Base-by-base conservation (phyloP, 2,329 filamentous ascomycete genomes). In the Penicillium sp. region DNA sequence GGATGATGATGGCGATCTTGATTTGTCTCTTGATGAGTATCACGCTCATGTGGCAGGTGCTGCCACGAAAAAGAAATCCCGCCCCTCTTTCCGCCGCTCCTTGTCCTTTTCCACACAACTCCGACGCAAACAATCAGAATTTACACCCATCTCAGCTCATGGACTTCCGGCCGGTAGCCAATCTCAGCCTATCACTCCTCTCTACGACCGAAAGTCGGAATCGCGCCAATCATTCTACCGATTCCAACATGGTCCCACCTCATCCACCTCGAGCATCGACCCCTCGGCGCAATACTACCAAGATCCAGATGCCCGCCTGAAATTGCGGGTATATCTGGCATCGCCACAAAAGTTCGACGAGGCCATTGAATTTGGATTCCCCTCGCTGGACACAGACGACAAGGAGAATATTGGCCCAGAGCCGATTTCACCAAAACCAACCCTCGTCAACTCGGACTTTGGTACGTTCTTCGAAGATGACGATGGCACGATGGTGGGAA, bases 341-440 rank as follows among this genome's bases (percentile, higher is more conserved):
- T 96, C 91, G 1, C 89, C 92, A 0, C 90, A 96, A 62, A 96
- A 96, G 69, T 97, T 97, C 64, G 93, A 97, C 69, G 93, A 97
- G 73, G 91, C 90, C 1, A 84, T 97, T 48, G 90, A 96, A 69
- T 97, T 95, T 72, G 93, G 93, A 0, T 97, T 97, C 65, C 91
- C 91, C 0, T 69, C 76, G 4, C 56, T 76, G 55, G 67, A 76
- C 13, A 56, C 59, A 29, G 35, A 63, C 53, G 57, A 70, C 48
- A 72, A 72, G 45, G 67, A 72, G 14, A 67, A 64, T 29, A 34
- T 60, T 13, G 49, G 51, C 2, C 61, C 55, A 2, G 47, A 62
- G 16, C 55, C 53, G 4, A 19, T 53, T 47, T 57, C 66, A 40
- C 46, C 62, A 26, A 58, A 64, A 36, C 43, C 62, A 41, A 76